Evolutionary conservation across 2,329 filamentous ascomycete species (phyloP).

Genomic region (Colletotrichum echinochloae): DNA sequence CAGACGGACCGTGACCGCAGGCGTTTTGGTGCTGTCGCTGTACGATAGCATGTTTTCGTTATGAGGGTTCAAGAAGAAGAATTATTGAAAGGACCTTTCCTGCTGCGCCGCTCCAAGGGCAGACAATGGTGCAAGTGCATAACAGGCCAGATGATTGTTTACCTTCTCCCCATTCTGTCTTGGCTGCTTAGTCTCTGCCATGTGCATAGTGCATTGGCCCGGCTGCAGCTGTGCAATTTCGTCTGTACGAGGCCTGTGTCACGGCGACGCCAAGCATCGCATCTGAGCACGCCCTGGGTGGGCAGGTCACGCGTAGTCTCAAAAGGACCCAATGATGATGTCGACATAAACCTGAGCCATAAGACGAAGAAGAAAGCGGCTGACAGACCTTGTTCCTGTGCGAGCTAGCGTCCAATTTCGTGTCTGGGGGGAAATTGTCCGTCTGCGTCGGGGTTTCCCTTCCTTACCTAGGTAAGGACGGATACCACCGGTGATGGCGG

Average conservation of each 20-base stretch:
- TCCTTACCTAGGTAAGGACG: no score
- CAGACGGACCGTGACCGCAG: conserved; percentile 9
- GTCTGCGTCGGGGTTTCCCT: not conserved
- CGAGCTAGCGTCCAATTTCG: conserved; percentile 14
- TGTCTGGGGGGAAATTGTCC: conserved; percentile 6
- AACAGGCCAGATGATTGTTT: not conserved
- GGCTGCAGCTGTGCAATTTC: conserved; percentile 36
- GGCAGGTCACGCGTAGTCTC: no score
- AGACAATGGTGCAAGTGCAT: not conserved
- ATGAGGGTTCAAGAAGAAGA: not conserved
- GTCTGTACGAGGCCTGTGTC: conserved; percentile 31
- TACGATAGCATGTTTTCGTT: not conserved
- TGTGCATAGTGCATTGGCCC: conserved; percentile 14
- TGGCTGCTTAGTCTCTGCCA: not conserved
- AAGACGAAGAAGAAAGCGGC: not conserved
- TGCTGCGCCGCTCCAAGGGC: no score
- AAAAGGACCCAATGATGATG: conserved; percentile 2
- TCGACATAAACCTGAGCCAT: conserved; percentile 12
- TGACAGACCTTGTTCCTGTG: not conserved
- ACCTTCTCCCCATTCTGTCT: not conserved
- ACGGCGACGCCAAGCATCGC: conserved; percentile 32
- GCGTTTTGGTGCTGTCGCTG: not conserved
- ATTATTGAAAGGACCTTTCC: not conserved
- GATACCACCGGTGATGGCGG: not conserved
- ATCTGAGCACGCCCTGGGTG: conserved; percentile 8